Conservation (phyloP, 768 basidiomycete genomes). For the Termitomyces sp. region DNA sequence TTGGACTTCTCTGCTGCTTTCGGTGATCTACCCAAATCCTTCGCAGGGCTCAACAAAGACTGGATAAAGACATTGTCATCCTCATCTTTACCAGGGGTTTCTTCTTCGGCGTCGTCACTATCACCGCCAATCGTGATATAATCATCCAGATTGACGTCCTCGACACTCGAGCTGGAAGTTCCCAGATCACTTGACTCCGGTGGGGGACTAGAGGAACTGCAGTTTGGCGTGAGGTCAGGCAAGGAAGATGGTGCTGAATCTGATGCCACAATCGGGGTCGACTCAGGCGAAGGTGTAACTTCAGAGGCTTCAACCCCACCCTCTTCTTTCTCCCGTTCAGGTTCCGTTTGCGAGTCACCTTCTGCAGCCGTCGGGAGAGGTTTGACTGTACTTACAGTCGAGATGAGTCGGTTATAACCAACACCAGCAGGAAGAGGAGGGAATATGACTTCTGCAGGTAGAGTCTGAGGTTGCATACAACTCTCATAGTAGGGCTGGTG, state of each 20-base stretch:
- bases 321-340: constrained; percentile 3
- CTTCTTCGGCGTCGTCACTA: constrained; percentile 22
- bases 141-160: constrained; percentile 12
- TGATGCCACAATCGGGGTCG: constrained; percentile 16
- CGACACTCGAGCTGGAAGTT: constrained; percentile 17
- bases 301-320: constrained; percentile 2
- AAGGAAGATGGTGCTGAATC: constrained; percentile 38
- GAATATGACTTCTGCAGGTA: constrained; percentile 65
- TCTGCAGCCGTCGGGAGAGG: constrained; percentile 20
- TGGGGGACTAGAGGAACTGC: constrained; percentile 63
- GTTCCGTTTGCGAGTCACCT: neutral
- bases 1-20: constrained; percentile 22
- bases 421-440: constrained; percentile 59
- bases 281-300: constrained; percentile 6
- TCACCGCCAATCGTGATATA: constrained; percentile 18
- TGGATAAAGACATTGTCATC: constrained; percentile 31
- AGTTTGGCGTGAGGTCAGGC: constrained; percentile 60
- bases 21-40: constrained; percentile 36
- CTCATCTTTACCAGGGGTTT: constrained; percentile 17
- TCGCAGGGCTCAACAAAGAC: constrained; percentile 35
- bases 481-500: constrained; percentile 74
- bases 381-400: constrained; percentile 17
- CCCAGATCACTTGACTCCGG: constrained; percentile 36
- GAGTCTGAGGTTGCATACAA: constrained; percentile 40
- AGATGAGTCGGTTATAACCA: constrained; percentile 25